Evolutionary conservation across 345 rosid genomes (phyloP).

Genomic region (Eucalyptus erythrocorys): DNA sequence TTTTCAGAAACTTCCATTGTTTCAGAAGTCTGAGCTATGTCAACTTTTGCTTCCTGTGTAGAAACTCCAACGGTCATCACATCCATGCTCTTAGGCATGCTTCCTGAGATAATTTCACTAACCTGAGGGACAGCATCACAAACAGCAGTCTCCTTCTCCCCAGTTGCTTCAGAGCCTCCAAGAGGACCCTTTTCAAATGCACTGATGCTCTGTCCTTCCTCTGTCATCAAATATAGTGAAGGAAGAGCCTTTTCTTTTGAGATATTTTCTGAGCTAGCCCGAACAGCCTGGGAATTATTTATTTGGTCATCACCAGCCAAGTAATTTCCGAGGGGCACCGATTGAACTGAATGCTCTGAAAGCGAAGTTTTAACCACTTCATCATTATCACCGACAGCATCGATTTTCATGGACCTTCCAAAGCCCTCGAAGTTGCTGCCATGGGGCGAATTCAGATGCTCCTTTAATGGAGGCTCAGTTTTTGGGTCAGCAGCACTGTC

Average conservation of each 20-base stretch:
- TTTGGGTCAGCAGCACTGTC: not conserved
- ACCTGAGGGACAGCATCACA: not conserved
- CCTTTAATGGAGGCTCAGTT: not conserved
- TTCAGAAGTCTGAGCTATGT: not conserved
- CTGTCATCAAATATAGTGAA: not conserved
- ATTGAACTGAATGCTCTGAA: not conserved
- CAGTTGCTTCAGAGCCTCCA: not conserved
- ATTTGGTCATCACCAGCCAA: not conserved
- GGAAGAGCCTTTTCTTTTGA: not conserved
- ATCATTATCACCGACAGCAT: not conserved
- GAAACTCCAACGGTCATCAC: not conserved
- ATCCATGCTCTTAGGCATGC: not conserved
- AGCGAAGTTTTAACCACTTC: not conserved
- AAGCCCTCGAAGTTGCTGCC: not conserved
- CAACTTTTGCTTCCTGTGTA: not conserved
- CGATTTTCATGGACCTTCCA: not conserved
- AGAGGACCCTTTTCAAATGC: not conserved
- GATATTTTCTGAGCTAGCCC: not conserved
- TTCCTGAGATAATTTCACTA: not conserved
- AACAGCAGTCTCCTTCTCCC: not conserved
- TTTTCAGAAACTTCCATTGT: not conserved
- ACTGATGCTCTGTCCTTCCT: not conserved
- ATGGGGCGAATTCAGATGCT: not conserved
- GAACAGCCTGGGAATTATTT: not conserved
- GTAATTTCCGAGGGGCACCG: not conserved